These are phyloP conservation scores for Fusarium continuum DNA, from an alignment of 2,329 filamentous ascomycete species.

Conservation along the genomic window DNA sequence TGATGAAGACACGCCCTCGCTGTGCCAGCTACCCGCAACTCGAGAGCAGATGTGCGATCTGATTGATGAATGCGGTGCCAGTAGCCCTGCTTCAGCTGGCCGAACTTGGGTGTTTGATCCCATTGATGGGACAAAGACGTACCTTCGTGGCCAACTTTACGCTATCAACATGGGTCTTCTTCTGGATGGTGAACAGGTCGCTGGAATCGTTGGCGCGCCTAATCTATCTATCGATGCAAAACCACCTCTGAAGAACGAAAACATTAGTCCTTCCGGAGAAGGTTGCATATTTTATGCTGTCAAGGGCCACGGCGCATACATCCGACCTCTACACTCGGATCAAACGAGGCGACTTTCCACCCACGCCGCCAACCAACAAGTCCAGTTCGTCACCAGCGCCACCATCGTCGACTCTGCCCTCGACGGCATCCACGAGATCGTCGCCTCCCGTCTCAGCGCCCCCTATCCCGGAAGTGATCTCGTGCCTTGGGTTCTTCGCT, in stretches of 20 bases:
- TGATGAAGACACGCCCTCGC: constrained; percentile 38
- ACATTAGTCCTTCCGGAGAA: constrained; percentile 53
- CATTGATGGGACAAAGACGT: constrained; percentile 68
- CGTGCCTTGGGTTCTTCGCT: constrained; percentile 66
- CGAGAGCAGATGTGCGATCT: constrained; percentile 60
- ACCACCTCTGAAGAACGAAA: constrained; percentile 54
- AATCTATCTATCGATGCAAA: constrained; percentile 54
- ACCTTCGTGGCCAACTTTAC: constrained; percentile 62
- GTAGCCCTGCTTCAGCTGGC: constrained; percentile 49
- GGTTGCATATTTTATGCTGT: constrained; percentile 64
- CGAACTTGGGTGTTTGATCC: constrained; percentile 68
- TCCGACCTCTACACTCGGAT: constrained; percentile 51
- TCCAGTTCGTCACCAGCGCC: constrained; percentile 60
- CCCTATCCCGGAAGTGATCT: constrained; percentile 60
- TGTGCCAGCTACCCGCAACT: constrained; percentile 49
- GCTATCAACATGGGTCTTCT: constrained; percentile 66
- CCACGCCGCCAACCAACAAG: constrained; percentile 39
- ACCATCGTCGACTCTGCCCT: constrained; percentile 59
- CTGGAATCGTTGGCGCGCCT: constrained; percentile 61
- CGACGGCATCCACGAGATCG: constrained; percentile 56
- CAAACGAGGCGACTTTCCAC: constrained; percentile 48
- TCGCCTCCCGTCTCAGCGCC: constrained; percentile 55
- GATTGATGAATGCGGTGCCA: constrained; percentile 61
- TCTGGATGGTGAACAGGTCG: constrained; percentile 58
- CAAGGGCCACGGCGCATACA: constrained; percentile 57